Evolutionary conservation across 148 eudicot genomes (phyloP), one percentile per base, ranked within the genome.

Genomic region (Mesembryanthemum crystallinum): DNA sequence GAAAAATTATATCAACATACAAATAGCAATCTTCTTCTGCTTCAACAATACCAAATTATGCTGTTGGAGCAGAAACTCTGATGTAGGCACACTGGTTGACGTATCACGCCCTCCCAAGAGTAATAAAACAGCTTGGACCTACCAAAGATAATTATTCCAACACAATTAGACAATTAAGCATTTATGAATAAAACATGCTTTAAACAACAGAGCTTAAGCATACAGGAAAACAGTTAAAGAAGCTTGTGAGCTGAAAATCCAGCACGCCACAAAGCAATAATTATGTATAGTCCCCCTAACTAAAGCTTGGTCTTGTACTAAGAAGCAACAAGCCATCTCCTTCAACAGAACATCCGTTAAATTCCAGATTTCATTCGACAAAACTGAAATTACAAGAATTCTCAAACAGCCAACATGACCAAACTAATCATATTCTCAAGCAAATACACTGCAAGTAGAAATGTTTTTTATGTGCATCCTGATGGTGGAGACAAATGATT

Each of bases 111-210:
- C 88, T 69, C 92, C 96, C 83, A 91, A 80, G 28, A 91, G 91
- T 72, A 87, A 77, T 68, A 91, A 71, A 61, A 91, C 89, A 39
- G 96, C 96, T 79, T 91, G 92, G 74, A 89, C 96, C 96, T 91
- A 75, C 39, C 73, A 66, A 62, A 43, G 23, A 51, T 68, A 65
- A 63, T 69, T 35, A 73, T 30, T 57, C 27, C 67, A 66, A 52
- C 51, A 63, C 70, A 62, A 58, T 57, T 3, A 57, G 25, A 60
- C 58, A 54, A 30, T 68, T 43, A 51, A 25, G 28, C 13, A 24
- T 33, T 24, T 66, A 17, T 1, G 12, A 3, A 42, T 37, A 10
- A 66, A 35, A 66, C 49, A n/a, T 8, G 27, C 49, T 21, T 39
- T 65, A 8, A 2, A n/a, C 1, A 20, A 20, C 39, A 17, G 28